Base-by-base conservation (phyloP, 805 yeast species). In the Metschnikowia reukaufii region DNA sequence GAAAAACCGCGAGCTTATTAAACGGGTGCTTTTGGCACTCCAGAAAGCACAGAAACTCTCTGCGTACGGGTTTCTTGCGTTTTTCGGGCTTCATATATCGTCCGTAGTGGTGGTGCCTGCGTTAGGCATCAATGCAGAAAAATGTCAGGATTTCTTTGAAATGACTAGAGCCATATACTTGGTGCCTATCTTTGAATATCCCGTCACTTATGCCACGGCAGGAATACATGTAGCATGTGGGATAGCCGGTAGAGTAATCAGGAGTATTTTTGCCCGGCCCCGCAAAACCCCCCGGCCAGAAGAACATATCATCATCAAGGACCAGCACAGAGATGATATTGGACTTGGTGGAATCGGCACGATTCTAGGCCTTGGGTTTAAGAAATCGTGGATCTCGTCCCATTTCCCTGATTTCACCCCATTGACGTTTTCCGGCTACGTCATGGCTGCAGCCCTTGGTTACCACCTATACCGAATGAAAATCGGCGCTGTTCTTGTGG, bases 261-360 rank as follows among this genome's bases (percentile, higher is more conserved):
- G 59, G 18, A 29, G 21, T n/a, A 2, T 39, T 27, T 15, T 45
- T 25, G 36, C 45, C 45, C 19, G 29, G 4, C 34, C 43, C 10
- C 36, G 29, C n/a, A 56, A 18, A 50, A 62, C 27, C 56, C 20
- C 6, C 12, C 34, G 21, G 10, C 20, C 36, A 8, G 54, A 49
- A 18, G 41, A 44, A 4, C 56, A 51, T 34, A 42, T 55, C n/a
- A 56, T 55, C 18, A 65, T 68, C 30, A 68, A 67, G 30, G 63
- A 63, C 42, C 65, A 57, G 13, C 50, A 54, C n/a, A 62, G 77
- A 25, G 79, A 77, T 45, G 60, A 73, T 42, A 65, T 70, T 29
- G 88, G 88, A 0, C 63, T 83, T n/a, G 84, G 84, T 6, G 88
- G 88, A 1, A 67, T 83, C 36, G 64, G 77, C 2, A 69, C 79